Evolutionary conservation across 352 stramenopile species (phyloP), one percentile per base, ranked within the genome.

Genomic region (Phytophthora pistaciae): DNA sequence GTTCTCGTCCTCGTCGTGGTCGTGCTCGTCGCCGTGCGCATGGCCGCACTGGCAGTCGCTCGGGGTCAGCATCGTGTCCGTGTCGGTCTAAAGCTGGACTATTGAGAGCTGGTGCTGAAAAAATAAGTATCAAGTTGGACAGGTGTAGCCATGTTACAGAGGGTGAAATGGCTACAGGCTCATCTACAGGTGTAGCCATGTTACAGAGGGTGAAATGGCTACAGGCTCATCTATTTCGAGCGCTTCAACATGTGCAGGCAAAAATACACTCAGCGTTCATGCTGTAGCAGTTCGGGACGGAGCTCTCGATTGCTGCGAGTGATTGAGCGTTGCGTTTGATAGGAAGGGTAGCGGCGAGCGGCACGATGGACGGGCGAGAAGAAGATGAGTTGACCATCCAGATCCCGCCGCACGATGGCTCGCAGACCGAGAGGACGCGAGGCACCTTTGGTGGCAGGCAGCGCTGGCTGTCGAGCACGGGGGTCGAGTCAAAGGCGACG

Each of bases 331-430:
- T 44, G 38, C 38, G 7, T 36, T 36, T 46, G 38, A 18, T 14
- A 46, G 38, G 42, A 18, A 7, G 3, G 18, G 18, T 50, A 50
- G 55, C 31, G 42, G 42, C 7, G 42, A 13, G n/a, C 9, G 27
- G 46, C 44, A 64, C 18, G 31, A 86, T 88, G 80, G 80, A 89
- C 60, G 58, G 46, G 16, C 72, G 84, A 40, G 82, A 91, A 49
- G 84, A 92, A 77, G 82, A 88, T 40, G 84, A 92, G 50, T 53
- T 92, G 56, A 91, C 80, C 20, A 92, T 91, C 68, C 82, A 92
- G 75, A 92, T 92, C 65, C 84, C 84, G 8, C 65, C 75, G 18
- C 78, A 84, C 31, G 87, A 94, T 70, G 85, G 85, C 8, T 91
- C 84, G 16, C 84, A 92, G 70, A 92, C 85, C 0, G 85, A 94